Conservation (phyloP, 495 filamentous ascomycete species). For the Usnea hakonensis region DNA sequence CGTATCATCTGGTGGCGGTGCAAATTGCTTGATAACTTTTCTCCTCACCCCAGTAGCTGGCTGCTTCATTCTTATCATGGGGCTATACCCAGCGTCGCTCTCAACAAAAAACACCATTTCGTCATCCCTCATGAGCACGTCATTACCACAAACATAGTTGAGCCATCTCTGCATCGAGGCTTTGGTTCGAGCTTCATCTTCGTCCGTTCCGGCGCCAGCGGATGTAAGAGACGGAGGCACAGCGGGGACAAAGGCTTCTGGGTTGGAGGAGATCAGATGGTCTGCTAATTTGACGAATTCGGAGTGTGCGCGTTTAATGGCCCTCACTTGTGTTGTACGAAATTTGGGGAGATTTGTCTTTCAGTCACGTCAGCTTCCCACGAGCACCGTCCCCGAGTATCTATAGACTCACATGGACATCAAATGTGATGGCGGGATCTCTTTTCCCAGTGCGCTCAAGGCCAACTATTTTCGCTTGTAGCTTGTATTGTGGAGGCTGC, state of each 20-base stretch:
- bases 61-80: conserved; percentile 90
- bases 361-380: neutral
- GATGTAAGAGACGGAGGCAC: conserved; percentile 86
- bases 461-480: conserved; percentile 89
- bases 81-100: conserved; percentile 96
- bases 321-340: conserved; percentile 94
- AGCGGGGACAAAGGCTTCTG: conserved; percentile 94
- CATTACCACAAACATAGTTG: conserved; percentile 83
- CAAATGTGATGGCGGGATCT: conserved; percentile 89
- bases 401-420: conserved; percentile 72
- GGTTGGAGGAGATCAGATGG: conserved; percentile 90
- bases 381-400: conserved; percentile 1
- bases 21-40: conserved; percentile 97
- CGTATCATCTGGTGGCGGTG: conserved; percentile 93
- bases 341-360: conserved; percentile 98
- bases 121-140: conserved; percentile 87
- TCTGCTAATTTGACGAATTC: conserved; percentile 94
- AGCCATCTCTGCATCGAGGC: conserved; percentile 88
- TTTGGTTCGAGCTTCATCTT: conserved; percentile 88
- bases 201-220: conserved; percentile 91
- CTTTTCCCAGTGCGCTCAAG: conserved; percentile 90
- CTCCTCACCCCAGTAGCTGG: conserved; percentile 92
- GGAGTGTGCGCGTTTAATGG: conserved; percentile 87
- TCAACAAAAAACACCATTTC: conserved; percentile 97
- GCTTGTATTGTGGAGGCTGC: conserved; percentile 58